A percentile compares a stretch with the other conserved stretches of the same genome.
phyloP scores from a whole-genome alignment of 352 stramenopile genomes.

The Elongisporangium undulatum region DNA sequence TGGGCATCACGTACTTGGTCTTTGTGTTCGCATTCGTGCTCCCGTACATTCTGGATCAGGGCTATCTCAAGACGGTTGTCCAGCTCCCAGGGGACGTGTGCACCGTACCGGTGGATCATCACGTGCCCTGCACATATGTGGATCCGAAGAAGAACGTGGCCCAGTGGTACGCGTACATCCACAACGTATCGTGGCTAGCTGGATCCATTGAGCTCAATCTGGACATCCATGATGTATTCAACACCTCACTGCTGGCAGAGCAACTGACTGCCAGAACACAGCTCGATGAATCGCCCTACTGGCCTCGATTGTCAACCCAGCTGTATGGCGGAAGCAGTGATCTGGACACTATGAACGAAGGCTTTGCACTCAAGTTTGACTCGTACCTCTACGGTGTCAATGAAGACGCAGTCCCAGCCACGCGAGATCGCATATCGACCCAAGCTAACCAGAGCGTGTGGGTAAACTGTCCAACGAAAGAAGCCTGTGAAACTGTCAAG shows the following conservation, averaged over 20 bases:
- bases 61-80: slow-evolving; percentile 57
- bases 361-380: slow-evolving; percentile 70
- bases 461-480: slow-evolving; percentile 45
- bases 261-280: not conserved
- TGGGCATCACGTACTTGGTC: slow-evolving; percentile 73
- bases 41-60: slow-evolving; percentile 74
- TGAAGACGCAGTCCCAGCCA: slow-evolving; percentile 22
- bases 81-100: slow-evolving; percentile 56
- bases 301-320: not conserved
- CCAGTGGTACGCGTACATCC: slow-evolving; percentile 62
- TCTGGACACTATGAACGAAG: slow-evolving; percentile 27
- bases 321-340: not conserved
- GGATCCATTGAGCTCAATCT: slow-evolving; percentile 61
- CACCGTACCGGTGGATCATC: slow-evolving; percentile 4
- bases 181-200: slow-evolving; percentile 65
- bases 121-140: slow-evolving; percentile 65
- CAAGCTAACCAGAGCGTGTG: slow-evolving; percentile 77
- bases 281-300: not conserved
- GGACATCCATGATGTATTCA: slow-evolving; percentile 37
- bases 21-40: slow-evolving; percentile 66
- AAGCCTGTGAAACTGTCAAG: slow-evolving; percentile 38
- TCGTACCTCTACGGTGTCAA: slow-evolving; percentile 62
- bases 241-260: slow-evolving; percentile 7
- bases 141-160: slow-evolving; percentile 44
- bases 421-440: slow-evolving; percentile 47